Evolutionary conservation across 2,329 filamentous ascomycete species (phyloP), one percentile per base, ranked within the genome.

Genomic region (Fusarium euwallaceae): DNA sequence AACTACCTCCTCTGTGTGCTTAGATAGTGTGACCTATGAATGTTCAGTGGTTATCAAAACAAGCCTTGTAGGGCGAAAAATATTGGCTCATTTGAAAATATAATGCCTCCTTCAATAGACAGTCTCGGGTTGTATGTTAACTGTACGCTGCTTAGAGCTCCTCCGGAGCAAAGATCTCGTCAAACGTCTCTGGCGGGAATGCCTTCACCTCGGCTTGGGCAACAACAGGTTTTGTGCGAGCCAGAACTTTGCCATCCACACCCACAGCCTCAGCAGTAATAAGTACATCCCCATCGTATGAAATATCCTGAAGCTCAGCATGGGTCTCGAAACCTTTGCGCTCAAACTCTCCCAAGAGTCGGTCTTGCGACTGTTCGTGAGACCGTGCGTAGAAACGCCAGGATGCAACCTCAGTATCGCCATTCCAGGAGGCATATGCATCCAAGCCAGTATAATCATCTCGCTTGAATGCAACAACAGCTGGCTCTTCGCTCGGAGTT

Each of bases 401-500:
- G 7, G 16, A 36, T 17, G 55, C 32, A 4, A 43, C 37, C 16
- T 67, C 71, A 37, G 63, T 65, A 11, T 65, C 63, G 9, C 63
- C 63, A 2, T 65, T 65, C 63, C 63, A 65, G 4, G 63, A 65
- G 9, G 45, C 63, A 22, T 48, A 65, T 6, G 60, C 39, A 34
- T 58, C 55, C 34, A 58, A 17, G 5, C 29, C 17, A 7, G 16
- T 20, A 7, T 16, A 10, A 0, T 11, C 20, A 6, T 4, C 3
- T 6, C 14, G 29, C 8, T 58, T 36, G 6, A 58, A 58, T 36
- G 77, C 76, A 1, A 73, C 78, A 10, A 83, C 71, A 2, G 73
- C 76, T 2, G 78, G 78, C 3, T 69, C 64, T 43, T 79, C 78
- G n/a, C 39, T 45, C 0, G 88, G 87, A 8, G 79, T 75, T 0